Evolutionary conservation across 1,139 yeast species (phyloP), one percentile per base, ranked within the genome.

Genomic region (Saccharomycopsis crataegensis): DNA sequence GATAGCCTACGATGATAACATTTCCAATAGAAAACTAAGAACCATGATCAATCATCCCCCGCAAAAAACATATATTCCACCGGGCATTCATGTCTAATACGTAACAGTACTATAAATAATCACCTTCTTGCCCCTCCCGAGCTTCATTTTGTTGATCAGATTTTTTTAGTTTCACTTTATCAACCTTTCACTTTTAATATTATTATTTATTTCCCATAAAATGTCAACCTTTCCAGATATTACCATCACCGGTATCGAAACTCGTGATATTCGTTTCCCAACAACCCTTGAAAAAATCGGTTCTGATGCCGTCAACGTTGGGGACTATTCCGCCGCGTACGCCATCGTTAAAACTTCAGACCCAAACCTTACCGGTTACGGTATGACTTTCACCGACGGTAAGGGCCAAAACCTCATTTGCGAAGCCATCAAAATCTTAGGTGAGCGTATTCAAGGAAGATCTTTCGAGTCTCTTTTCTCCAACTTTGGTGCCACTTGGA

Each of bases 401-500:
- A 62, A 69, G 36, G 70, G 70, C 14, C 67, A 64, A 52, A 68
- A 67, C 48, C 59, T 67, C 14, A 68, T 67, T 9, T 60, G 65
- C 43, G 57, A 62, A 46, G 71, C 70, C 11, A 60, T 67, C 55
- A 63, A 66, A 57, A 60, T 64, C 54, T 60, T 66, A 49, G 70
- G 67, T 32, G 66, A 65, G 49, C 61, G 64, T 52, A 57, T 68
- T 47, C 61, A 59, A 53, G 68, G 67, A 52, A 65, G 67, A 58
- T 59, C 62, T 14, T 62, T 70, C 42, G 66, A 61, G 41, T 65
- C 64, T 32, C 61, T 70, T 52, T 67, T 70, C 37, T 57, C 58
- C 22, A 66, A 70, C 55, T 67, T 70, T 63, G 74, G 74, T 7
- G 62, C 60, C 8, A 70, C 74, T 11, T 70, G 74, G 73, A 61